Conservation (phyloP, 441 rosid species). For the Breynia disticha region DNA sequence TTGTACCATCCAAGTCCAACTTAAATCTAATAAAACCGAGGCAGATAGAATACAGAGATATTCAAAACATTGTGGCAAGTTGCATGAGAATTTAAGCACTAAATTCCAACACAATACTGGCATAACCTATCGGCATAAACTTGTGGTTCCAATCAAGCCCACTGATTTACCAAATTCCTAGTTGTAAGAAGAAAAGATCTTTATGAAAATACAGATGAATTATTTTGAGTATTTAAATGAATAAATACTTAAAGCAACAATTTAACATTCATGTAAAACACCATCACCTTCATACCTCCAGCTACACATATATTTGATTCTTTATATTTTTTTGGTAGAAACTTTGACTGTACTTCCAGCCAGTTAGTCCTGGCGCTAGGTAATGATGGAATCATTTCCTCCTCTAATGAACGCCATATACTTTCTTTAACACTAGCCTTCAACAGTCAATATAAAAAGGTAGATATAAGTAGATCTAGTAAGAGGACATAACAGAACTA, state of each 20-base stretch:
- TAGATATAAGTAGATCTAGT: neutral
- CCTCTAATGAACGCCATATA: slow-evolving; percentile 84
- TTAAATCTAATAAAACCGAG: too few relatives aligned
- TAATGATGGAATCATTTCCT: slow-evolving; percentile 76
- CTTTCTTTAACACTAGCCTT: slow-evolving; percentile 74
- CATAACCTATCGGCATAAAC: too few relatives aligned
- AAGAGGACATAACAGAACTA: neutral
- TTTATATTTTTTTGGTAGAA: slow-evolving; percentile 47
- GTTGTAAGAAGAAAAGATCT: too few relatives aligned
- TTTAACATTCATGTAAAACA: slow-evolving; percentile 16
- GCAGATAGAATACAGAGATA: too few relatives aligned
- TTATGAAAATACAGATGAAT: neutral
- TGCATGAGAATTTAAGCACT: too few relatives aligned
- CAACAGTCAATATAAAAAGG: slow-evolving; percentile 9
- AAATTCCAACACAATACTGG: too few relatives aligned
- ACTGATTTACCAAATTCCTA: too few relatives aligned
- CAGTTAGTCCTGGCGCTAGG: slow-evolving; percentile 73
- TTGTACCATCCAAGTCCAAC: too few relatives aligned
- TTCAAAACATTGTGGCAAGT: too few relatives aligned
- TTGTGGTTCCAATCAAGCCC: too few relatives aligned
- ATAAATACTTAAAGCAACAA: neutral
- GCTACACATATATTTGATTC: slow-evolving; percentile 89
- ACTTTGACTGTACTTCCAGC: slow-evolving; percentile 90
- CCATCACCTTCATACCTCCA: slow-evolving; percentile 85
- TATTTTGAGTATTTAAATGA: neutral